phyloP scores from a whole-genome alignment of 345 rosid genomes.

The Hibiscus syriacus region DNA sequence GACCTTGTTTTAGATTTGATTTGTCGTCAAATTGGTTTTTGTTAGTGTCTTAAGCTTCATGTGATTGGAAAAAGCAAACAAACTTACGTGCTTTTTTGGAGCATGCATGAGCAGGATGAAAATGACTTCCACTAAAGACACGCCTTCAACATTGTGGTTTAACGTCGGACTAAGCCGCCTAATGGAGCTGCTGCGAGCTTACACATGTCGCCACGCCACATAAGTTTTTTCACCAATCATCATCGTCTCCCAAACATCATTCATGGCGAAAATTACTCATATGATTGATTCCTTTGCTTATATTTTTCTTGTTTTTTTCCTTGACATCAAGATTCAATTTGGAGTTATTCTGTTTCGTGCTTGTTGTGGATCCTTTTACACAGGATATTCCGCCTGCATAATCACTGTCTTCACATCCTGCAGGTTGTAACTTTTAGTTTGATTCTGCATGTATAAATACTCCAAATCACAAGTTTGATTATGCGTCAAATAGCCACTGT shows the following conservation, averaged over 20 bases:
- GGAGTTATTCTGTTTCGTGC: not conserved
- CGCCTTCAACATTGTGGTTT: not conserved
- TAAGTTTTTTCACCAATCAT: not conserved
- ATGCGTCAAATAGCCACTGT: not conserved
- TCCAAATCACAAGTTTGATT: too few species aligned
- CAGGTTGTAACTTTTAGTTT: not conserved
- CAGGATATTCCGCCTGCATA: not conserved
- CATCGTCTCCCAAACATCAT: too few species aligned
- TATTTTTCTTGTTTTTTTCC: not conserved
- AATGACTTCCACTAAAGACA: not conserved
- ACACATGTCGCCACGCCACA: not conserved
- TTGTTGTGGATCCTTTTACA: not conserved
- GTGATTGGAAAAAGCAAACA: too few species aligned
- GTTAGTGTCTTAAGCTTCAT: too few species aligned
- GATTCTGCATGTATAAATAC: constrained; percentile 12
- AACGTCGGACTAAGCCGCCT: not conserved
- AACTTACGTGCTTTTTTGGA: not conserved
- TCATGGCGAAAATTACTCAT: too few species aligned
- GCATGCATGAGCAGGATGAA: not conserved
- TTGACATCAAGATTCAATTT: not conserved
- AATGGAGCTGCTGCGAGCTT: too few species aligned
- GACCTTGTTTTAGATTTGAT: too few species aligned
- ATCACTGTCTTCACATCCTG: not conserved
- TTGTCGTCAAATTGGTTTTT: too few species aligned
- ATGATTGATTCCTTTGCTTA: not conserved